A percentile compares a stretch with the other conserved stretches of the same genome.
phyloP scores from a whole-genome alignment of 768 basidiomycete species.

The Boletus rex-veris region DNA sequence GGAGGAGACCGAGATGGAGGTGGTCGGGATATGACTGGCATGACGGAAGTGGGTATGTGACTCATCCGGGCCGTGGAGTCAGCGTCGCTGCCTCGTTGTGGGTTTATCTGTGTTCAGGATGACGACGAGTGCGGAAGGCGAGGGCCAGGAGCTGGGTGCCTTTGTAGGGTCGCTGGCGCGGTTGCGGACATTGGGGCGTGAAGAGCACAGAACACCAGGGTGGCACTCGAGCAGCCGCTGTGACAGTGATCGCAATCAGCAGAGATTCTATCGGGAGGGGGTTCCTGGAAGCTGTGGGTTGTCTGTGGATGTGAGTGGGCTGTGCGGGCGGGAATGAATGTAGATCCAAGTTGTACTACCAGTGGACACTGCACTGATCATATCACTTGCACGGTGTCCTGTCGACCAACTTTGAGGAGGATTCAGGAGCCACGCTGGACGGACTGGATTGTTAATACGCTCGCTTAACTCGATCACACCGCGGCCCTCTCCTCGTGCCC shows the following conservation, averaged over 20 bases:
- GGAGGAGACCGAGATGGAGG: slow-evolving; percentile 31
- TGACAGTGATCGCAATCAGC: slow-evolving; percentile 22
- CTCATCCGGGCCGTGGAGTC: slow-evolving; percentile 16
- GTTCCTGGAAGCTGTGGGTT: slow-evolving; percentile 31
- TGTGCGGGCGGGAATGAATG: slow-evolving; percentile 33
- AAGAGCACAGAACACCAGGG: slow-evolving; percentile 22
- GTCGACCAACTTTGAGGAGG: slow-evolving; percentile 6
- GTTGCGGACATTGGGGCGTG: slow-evolving; percentile 43
- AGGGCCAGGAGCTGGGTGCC: slow-evolving; percentile 28
- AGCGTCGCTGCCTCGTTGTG: slow-evolving; percentile 29
- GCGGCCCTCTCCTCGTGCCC: slow-evolving; percentile 61
- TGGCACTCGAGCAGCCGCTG: slow-evolving; percentile 2
- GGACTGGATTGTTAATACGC: slow-evolving; percentile 36
- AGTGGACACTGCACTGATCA: background rate
- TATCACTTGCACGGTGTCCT: too few species aligned
- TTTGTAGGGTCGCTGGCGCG: slow-evolving; percentile 31
- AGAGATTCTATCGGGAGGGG: slow-evolving; percentile 23
- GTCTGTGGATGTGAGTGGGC: background rate
- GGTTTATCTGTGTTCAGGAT: slow-evolving; percentile 6
- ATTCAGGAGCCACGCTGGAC: slow-evolving; percentile 18
- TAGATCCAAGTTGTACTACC: slow-evolving; percentile 20
- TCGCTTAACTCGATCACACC: slow-evolving; percentile 40
- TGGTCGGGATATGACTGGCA: slow-evolving; percentile 20
- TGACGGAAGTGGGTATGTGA: slow-evolving; percentile 13
- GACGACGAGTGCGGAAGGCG: background rate